Conservation (phyloP, 345 rosid genomes). For the Pugionium cornutum region DNA sequence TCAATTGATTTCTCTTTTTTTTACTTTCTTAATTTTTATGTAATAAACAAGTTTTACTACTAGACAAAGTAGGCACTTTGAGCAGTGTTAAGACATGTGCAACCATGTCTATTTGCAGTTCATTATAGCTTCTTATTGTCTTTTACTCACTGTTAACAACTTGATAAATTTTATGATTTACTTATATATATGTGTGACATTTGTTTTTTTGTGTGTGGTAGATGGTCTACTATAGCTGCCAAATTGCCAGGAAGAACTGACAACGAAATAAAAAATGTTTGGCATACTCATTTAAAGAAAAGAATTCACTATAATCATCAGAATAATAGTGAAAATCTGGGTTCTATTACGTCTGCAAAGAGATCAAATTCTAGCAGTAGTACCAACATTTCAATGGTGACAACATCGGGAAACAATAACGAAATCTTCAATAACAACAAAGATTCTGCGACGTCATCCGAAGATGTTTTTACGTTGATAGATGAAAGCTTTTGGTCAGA, state of each 20-base stretch:
- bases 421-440: conserved; percentile 30
- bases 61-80: conserved; percentile 36
- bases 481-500: conserved; percentile 44
- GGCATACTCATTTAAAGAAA: conserved; percentile 52
- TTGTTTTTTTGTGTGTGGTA: conserved; percentile 13
- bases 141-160: conserved; percentile 16
- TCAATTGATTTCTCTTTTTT: not conserved
- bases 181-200: not conserved
- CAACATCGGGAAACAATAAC: conserved; percentile 33
- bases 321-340: not conserved
- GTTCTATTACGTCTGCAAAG: not conserved
- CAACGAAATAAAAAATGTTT: conserved; percentile 54
- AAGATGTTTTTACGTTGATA: conserved; percentile 30
- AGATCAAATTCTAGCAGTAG: conserved; percentile 26
- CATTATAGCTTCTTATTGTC: conserved; percentile 16
- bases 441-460: conserved; percentile 29
- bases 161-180: not conserved
- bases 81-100: conserved; percentile 40
- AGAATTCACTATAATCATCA: conserved; percentile 29
- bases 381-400: conserved; percentile 28
- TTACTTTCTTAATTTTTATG: conserved; percentile 9
- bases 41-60: conserved; percentile 20
- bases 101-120: conserved; percentile 6
- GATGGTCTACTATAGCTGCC: conserved; percentile 62
- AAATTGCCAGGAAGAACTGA: conserved; percentile 55